Evolutionary conservation across 768 basidiomycete species (phyloP), one percentile per base, ranked within the genome.

Genomic region (Boletus sp.): DNA sequence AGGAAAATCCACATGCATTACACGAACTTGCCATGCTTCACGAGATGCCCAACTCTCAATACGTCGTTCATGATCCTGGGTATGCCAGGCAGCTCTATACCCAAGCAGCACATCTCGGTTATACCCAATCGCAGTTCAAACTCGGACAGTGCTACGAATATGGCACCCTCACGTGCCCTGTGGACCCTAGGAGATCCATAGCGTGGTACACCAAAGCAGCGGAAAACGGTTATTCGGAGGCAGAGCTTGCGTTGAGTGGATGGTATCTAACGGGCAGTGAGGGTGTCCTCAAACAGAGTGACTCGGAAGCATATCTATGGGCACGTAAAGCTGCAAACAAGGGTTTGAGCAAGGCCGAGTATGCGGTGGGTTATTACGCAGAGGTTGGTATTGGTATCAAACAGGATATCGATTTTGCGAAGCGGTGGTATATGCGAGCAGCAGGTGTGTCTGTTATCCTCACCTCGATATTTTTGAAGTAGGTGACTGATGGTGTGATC

Each of bases 161-260:
- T 65, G 97, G 97, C 12, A 75, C 79, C 20, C 73, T 99, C 52
- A 83, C 85, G 9, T 98, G 94, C 71, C 90, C 92, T 1, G 87
- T 97, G 51, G 97, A 99, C 72, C 94, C 97, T 9, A 82, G 87
- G 54, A 81, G 92, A 55, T 95, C 92, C 45, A 98, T 99, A 64
- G 96, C 93, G 12, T 99, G 97, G 96, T 98, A 98, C 70, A 98
- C 95, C 10, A 94, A 92, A 64, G 97, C 97, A 14, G 97, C 97
- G 18, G 94, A 98, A 74, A 94, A 96, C 74, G 95, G 95, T 2
- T 89, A 96, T 69, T 77, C 92, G 1, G 94, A 98, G 68, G 94
- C 94, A 2, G 97, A 98, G 75, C 80, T 99, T 52, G 94, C 96
- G 17, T 73, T 99, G 58, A 96, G 94, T 61, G 97, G 97, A 28